Conservation (phyloP, 352 stramenopile genomes). For the Phytophthora chlamydospora region DNA sequence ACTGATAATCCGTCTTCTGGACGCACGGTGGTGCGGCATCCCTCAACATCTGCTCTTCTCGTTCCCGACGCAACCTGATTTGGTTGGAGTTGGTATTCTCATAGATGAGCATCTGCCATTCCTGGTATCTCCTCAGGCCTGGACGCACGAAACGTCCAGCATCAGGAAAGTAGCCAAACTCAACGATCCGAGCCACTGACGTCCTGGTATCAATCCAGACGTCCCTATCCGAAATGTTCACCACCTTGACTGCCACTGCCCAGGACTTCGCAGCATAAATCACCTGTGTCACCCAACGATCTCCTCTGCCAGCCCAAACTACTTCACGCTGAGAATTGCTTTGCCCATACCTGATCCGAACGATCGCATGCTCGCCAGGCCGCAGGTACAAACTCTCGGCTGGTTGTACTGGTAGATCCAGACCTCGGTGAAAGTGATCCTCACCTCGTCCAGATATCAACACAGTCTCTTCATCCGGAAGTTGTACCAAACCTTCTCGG, state of each 20-base stretch:
- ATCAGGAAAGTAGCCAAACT: not conserved
- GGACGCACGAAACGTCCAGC: not conserved
- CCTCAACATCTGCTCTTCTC: not conserved
- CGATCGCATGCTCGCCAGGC: not conserved
- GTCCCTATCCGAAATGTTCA: not conserved
- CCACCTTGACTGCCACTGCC: not conserved
- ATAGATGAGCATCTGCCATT: conserved; percentile 3
- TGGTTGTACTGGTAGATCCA: not conserved
- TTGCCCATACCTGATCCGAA: not conserved
- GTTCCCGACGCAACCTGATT: not conserved
- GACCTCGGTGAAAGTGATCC: not conserved
- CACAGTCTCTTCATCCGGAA: no score
- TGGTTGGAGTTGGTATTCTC: not conserved
- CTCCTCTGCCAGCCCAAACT: not conserved
- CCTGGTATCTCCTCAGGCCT: not conserved
- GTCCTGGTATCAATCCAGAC: not conserved
- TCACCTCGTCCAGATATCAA: not conserved
- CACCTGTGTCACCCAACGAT: not conserved
- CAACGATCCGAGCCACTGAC: not conserved
- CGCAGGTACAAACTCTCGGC: not conserved
- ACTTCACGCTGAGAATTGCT: not conserved
- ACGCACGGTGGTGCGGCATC: not conserved
- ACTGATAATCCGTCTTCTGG: not conserved
- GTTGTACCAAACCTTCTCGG: conserved; percentile 1
- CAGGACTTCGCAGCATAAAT: not conserved